phyloP scores from a whole-genome alignment of 495 filamentous ascomycete species.

The Aspergillus haitiensis region DNA sequence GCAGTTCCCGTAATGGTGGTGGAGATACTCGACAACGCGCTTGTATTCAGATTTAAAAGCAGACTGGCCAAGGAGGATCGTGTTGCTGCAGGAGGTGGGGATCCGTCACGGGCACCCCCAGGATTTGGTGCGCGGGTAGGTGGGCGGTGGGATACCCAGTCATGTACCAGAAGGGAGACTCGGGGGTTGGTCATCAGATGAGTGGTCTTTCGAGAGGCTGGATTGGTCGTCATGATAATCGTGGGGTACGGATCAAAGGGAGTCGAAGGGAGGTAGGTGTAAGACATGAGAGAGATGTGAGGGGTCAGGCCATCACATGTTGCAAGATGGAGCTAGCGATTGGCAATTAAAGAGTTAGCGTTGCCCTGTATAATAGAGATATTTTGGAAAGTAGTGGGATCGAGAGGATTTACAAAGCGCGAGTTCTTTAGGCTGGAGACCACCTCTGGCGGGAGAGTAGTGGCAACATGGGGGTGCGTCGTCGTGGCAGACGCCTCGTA shows the following conservation, averaged over 20 bases:
- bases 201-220: conserved; percentile 81
- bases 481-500: conserved; percentile 73
- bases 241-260: conserved; percentile 70
- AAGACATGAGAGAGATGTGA: conserved; percentile 98
- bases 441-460: conserved; percentile 76
- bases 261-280: conserved; percentile 89
- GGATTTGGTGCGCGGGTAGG: conserved; percentile 63
- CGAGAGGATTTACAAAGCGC: conserved; percentile 67
- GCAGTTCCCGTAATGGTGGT: conserved; percentile 90
- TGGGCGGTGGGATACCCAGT: conserved; percentile 95
- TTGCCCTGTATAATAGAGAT: too few relatives aligned
- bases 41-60: conserved; percentile 86
- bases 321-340: conserved; percentile 81
- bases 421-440: conserved; percentile 90
- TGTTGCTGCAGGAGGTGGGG: conserved; percentile 61
- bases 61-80: conserved; percentile 75
- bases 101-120: conserved; percentile 56
- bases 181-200: conserved; percentile 86
- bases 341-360: conserved; percentile 1
- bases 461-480: conserved; percentile 66
- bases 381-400: background rate
- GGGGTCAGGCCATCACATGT: conserved; percentile 80
- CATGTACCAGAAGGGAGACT: conserved; percentile 93
- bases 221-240: conserved; percentile 93
- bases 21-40: conserved; percentile 82